Evolutionary conservation across 225 moss, liverwort and hornwort genomes (phyloP), one percentile per base, ranked within the genome.

Genomic region (Physcomitrium patens): DNA sequence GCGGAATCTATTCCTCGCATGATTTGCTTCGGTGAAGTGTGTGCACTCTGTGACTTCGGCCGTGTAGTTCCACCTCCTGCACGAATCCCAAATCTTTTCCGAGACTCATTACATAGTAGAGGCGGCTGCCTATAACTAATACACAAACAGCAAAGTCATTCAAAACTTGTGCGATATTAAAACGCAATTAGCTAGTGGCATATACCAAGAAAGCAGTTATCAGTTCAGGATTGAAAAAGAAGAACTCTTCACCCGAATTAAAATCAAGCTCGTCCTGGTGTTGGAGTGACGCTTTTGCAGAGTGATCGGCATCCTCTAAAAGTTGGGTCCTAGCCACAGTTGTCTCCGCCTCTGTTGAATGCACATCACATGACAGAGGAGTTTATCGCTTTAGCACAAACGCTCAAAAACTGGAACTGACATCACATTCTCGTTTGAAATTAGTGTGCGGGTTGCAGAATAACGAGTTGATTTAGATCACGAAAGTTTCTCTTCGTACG

Each of bases 331-430:
- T 84, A 1, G 77, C 79, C 47, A 87, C 71, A 59, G 81, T 81
- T 22, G 87, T 84, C 77, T 85, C 87, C 61, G 87, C 79, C 74
- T 87, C 87, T 87, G 69, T 8, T 14, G 44, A 55, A 42, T 69
- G 5, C 13, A 14, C 31, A 44, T 20, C 15, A 24, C 4, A 20
- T 42, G 28, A 56, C 42, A 27, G n/a, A 43, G 55, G 55, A 43
- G 55, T 15, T 69, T 14, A 55, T 69, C 42, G 16, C 22, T 37
- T 22, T 43, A 22, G 42, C 24, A 7, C 44, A 2, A 19, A 28
- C n/a, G 37, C 42, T 16, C 43, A 14, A 63, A 15, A 14, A 63
- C 12, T 12, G 56, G 37, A 20, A 57, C 44, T 47, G 22, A 23
- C 0, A 0, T 41, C 26, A 13, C 9, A 15, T 5, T n/a, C 20